These are phyloP conservation scores for Prillingera fragicola DNA, from an alignment of 1,284 basidiomycete species.

Conservation along the genomic window DNA sequence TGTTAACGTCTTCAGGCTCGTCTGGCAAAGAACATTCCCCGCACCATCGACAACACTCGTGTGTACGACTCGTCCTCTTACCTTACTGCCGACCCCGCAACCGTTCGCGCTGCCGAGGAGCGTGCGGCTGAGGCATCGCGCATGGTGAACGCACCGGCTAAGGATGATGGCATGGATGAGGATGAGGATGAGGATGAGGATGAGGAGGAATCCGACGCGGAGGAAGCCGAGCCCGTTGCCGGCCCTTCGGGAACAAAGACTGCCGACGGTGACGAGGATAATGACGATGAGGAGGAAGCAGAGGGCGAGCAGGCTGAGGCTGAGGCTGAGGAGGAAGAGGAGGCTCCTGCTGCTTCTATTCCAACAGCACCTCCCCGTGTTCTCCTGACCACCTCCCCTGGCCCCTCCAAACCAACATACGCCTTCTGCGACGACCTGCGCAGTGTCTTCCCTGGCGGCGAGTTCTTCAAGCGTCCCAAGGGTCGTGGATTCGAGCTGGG, in stretches of 20 bases:
- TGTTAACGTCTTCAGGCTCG: slow-evolving; percentile 58
- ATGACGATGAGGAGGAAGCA: slow-evolving; percentile 42
- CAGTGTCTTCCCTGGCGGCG: slow-evolving; percentile 87
- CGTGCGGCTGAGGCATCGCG: slow-evolving; percentile 36
- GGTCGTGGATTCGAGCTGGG: slow-evolving; percentile 92
- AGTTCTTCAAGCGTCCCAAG: slow-evolving; percentile 84
- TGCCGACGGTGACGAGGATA: slow-evolving; percentile 6
- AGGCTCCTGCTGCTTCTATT: slow-evolving; percentile 12
- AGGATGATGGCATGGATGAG: slow-evolving; percentile 10
- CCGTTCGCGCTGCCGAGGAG: slow-evolving; percentile 35
- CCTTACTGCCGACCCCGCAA: slow-evolving; percentile 61
- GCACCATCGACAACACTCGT: slow-evolving; percentile 88
- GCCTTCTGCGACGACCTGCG: slow-evolving; percentile 87
- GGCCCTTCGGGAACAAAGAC: slow-evolving; percentile 39
- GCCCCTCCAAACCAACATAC: slow-evolving; percentile 74
- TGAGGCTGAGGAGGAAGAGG: slow-evolving; percentile 51
- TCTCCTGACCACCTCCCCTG: slow-evolving; percentile 83
- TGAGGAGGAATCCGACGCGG: slow-evolving; percentile 48
- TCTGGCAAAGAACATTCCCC: slow-evolving; percentile 74
- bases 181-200: slow-evolving; percentile 22
- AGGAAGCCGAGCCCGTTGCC: slow-evolving; percentile 46
- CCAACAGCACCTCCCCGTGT: slow-evolving; percentile 71
- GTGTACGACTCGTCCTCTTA: slow-evolving; percentile 76
- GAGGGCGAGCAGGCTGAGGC: slow-evolving; percentile 62
- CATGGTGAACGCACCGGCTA: slow-evolving; percentile 24